Base-by-base conservation (phyloP, 768 basidiomycete genomes). In the Suillus sp. region DNA sequence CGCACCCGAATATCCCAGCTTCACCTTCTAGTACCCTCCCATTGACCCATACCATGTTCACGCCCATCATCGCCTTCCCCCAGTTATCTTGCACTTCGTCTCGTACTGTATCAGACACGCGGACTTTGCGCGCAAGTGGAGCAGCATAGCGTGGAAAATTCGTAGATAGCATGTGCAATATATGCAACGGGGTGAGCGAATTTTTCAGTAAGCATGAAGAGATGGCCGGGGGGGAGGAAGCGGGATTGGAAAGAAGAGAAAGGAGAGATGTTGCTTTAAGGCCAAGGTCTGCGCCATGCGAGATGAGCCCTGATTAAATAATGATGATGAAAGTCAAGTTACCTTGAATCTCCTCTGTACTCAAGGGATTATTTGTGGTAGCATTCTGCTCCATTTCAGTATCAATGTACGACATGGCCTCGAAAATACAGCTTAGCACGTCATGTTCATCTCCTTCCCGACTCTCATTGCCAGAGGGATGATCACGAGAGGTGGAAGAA, bases 61-160 rank as follows among this genome's bases (percentile, higher is more conserved):
- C 66, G 1, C 89, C 87, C 48, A 75, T 78, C 63, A 84, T 78
- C 18, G 79, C 83, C 64, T 81, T 84, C 32, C 22, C 66, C 63
- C 84, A 81, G 66, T 93, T 93, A 9, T 70, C 71, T 25, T 79
- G 70, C 7, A 95, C 72, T 69, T 93, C 92, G 0, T 81, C 73
- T 1, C 72, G 69, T 10, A 96, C 68, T 14, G 75, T 78, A 10
- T 76, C 71, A 62, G 85, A 83, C 3, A 85, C 77, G 1, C 77
- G 68, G 48, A 95, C 85, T 62, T 89, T 87, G 3, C 93, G 86
- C 0, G 91, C 84, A 35, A 97, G 79, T 3, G 88, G 79, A 0
- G 87, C 81, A 1, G 89, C 88, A 70, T 96, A 96, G 71, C 86
- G 90, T 0, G 96, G 96, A 77, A 98, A 96, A 74, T 96, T 89